These are phyloP conservation scores for Puccinia sorghi DNA, from an alignment of 1,284 basidiomycete genomes.

Conservation along the genomic window DNA sequence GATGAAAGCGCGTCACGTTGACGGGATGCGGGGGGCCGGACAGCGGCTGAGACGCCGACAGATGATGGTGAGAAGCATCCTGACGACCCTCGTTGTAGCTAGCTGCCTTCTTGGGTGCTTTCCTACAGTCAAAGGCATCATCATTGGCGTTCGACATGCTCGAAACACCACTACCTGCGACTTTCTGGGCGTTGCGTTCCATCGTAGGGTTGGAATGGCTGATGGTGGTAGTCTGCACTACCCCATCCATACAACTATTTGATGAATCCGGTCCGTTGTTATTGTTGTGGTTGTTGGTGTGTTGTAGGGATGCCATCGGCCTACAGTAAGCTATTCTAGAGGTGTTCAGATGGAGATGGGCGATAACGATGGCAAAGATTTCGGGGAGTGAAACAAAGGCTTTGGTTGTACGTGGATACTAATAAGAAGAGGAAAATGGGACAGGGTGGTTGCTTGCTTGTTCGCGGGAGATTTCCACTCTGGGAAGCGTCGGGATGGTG, in stretches of 20 bases:
- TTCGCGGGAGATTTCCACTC: not conserved
- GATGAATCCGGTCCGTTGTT: slow-evolving; percentile 24
- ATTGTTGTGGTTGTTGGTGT: not conserved
- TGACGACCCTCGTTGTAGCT: not conserved
- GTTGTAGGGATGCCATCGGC: slow-evolving; percentile 12
- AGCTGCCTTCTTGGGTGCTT: not conserved
- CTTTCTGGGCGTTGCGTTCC: slow-evolving; percentile 5
- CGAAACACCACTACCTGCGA: not conserved
- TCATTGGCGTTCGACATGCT: slow-evolving; percentile 12
- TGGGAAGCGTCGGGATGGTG: not conserved
- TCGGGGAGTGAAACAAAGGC: slow-evolving; percentile 13
- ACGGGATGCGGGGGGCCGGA: not conserved
- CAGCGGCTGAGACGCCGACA: not conserved
- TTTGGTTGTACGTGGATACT: slow-evolving; percentile 22
- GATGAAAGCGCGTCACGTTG: not conserved
- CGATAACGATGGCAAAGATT: slow-evolving; percentile 12
- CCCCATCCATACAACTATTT: not conserved
- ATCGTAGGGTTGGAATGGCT: slow-evolving; percentile 17
- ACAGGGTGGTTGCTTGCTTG: not conserved
- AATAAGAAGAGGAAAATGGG: slow-evolving; percentile 3
- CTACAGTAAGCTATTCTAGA: not conserved
- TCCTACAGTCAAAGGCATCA: not conserved
- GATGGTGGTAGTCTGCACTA: slow-evolving; percentile 24
- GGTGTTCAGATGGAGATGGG: not conserved
- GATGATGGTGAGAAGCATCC: not conserved